Evolutionary conservation across 805 yeast genomes (phyloP), one percentile per base, ranked within the genome.

Genomic region (Pichia thaimueangensis): DNA sequence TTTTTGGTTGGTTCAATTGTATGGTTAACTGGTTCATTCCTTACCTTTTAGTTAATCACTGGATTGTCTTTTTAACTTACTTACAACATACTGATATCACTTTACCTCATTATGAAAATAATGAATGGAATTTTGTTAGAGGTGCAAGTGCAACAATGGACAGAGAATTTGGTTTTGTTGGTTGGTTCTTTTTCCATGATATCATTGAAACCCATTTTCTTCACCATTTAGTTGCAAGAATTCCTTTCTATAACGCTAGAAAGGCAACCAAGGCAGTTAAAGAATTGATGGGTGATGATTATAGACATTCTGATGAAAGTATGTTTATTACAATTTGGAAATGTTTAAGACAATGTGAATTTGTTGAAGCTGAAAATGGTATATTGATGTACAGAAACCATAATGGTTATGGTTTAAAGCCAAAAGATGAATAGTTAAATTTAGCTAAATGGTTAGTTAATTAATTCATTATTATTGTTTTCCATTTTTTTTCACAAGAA

Each of bases 91-190:
- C 82, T 16, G 81, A 76, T 57, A 72, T 78, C 37, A 58, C 70
- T 2, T 65, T 76, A 70, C 80, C 82, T 30, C 83, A 77, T 56
- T 77, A 77, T 59, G 72, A 68, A 36, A 71, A 68, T 40, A 54
- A 58, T 15, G 72, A 74, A 60, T 77, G 83, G 83, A 76, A 71
- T 45, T 77, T 77, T 51, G 82, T 82, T 44, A 67, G 78, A 55
- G 83, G 83, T 58, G 81, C 83, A 8, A 82, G 82, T 48, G 75
- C 81, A 35, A 77, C 83, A 29, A 74, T 77, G 48, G 83, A 77
- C 58, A 68, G 82, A 60, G 68, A 77, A 49, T 76, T 70, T 56
- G 82, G 82, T 10, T 74, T 77, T 46, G 58, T 77, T 41, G 83
- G 82, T 44, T 72, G 64, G 54, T 71, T 69, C 51, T 68, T 74